A percentile compares a stretch with the other conserved stretches of the same genome.
These are phyloP conservation scores for Fragilaria radians DNA, from an alignment of 108 stramenopile genomes.

Conservation along the genomic window DNA sequence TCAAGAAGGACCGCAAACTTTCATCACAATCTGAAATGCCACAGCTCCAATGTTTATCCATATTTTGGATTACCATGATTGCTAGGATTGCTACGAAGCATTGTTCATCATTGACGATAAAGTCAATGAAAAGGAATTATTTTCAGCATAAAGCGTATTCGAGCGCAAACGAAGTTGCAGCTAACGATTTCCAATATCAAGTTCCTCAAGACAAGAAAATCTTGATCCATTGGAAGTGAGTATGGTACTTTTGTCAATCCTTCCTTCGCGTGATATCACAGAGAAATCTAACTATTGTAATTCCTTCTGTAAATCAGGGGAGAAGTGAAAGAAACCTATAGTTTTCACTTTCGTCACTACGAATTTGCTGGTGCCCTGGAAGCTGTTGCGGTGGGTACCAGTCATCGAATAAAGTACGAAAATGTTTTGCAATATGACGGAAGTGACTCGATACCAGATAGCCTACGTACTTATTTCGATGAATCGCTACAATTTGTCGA, in stretches of 20 bases:
- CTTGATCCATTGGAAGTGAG: conserved; percentile 24
- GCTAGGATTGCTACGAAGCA: too few relatives aligned
- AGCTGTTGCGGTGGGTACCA: conserved; percentile 9
- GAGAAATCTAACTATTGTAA: too few relatives aligned
- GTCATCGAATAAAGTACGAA: neutral
- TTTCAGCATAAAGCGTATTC: too few relatives aligned
- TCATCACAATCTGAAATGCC: too few relatives aligned
- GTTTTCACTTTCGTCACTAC: conserved; percentile 16
- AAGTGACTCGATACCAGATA: conserved; percentile 25
- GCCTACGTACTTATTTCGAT: conserved; percentile 40
- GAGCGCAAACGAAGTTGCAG: neutral
- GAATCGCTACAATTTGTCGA: conserved; percentile 75
- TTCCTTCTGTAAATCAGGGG: too few relatives aligned
- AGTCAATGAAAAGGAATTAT: too few relatives aligned
- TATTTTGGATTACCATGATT: too few relatives aligned
- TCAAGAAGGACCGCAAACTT: too few relatives aligned
- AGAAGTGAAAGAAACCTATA: conserved; percentile 22
- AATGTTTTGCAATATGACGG: conserved; percentile 29
- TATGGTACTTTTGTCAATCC: conserved; percentile 1
- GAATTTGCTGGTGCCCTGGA: conserved; percentile 31
- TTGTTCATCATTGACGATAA: too few relatives aligned
- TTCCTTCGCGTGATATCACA: too few relatives aligned
- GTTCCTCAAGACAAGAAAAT: neutral
- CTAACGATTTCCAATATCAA: neutral
- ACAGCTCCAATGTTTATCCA: too few relatives aligned